Percentiles rank a stretch among this genome's conserved stretches.
Evolutionary conservation across 352 stramenopile species (phyloP).

Genomic region (Thraustotheca clavata): DNA sequence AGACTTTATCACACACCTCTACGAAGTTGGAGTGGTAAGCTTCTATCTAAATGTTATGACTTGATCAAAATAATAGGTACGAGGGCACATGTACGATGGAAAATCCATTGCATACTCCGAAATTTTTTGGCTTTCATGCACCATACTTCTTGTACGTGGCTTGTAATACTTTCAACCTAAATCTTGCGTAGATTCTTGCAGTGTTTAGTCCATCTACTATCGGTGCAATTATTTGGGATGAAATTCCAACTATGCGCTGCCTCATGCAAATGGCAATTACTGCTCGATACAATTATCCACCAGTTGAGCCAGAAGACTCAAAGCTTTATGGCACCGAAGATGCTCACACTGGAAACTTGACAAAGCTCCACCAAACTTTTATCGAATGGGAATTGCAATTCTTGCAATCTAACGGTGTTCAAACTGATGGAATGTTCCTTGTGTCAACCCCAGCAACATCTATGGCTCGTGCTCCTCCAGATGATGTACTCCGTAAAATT

Average conservation of each 20-base stretch:
- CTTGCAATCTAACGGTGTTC: constrained; percentile 32
- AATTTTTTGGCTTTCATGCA: constrained; percentile 77
- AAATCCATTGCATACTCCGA: constrained; percentile 71
- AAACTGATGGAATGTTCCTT: constrained; percentile 59
- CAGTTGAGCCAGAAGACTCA: constrained; percentile 42
- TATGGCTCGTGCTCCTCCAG: constrained; percentile 55
- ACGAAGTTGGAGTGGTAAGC: constrained; percentile 51
- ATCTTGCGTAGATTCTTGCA: constrained; percentile 31
- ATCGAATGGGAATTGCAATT: constrained; percentile 66
- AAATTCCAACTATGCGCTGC: constrained; percentile 59
- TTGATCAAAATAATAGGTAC: constrained; percentile 11
- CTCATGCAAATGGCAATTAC: constrained; percentile 86
- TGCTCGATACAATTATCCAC: constrained; percentile 58
- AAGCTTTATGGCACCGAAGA: constrained; percentile 54
- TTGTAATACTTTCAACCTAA: neutral
- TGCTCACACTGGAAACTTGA: constrained; percentile 39
- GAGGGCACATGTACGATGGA: constrained; percentile 21
- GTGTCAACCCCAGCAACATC: constrained; percentile 51
- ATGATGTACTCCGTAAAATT: constrained; percentile 67
- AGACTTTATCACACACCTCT: constrained; percentile 46
- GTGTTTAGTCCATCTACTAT: constrained; percentile 71
- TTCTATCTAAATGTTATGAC: neutral
- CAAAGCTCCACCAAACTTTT: constrained; percentile 52
- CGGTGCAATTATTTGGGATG: constrained; percentile 61
- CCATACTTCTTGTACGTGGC: constrained; percentile 60